Percentiles rank a stretch among this genome's conserved stretches.
Evolutionary conservation across 768 basidiomycete genomes (phyloP).

Genomic region (Kwoniella botswanensis): DNA sequence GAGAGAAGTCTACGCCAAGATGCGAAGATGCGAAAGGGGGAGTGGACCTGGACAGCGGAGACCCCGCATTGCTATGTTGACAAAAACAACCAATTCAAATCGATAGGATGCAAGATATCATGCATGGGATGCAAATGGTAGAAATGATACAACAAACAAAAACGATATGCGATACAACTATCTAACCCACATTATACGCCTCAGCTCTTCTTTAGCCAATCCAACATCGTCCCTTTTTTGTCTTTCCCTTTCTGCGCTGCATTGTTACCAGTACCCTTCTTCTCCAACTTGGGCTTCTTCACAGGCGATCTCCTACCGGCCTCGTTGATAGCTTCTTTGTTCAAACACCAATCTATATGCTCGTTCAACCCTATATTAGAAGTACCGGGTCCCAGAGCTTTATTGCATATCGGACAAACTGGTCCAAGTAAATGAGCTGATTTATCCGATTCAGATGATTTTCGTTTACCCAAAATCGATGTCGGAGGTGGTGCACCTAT

Average conservation of each 20-base stretch:
- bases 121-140: background rate
- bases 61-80: conserved; percentile 4
- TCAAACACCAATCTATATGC: conserved; percentile 90
- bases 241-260: conserved; percentile 27
- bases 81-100: background rate
- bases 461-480: conserved; percentile 20
- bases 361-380: conserved; percentile 80
- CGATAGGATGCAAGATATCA: background rate
- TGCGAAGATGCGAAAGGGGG: no score
- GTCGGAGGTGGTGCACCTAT: conserved; percentile 4
- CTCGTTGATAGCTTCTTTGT: conserved; percentile 73
- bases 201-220: conserved; percentile 27
- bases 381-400: conserved; percentile 62
- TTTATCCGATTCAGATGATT: conserved; percentile 12
- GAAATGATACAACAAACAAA: conserved; percentile 5
- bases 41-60: background rate
- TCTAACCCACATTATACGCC: background rate
- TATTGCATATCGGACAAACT: conserved; percentile 75
- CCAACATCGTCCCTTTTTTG: conserved; percentile 31
- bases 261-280: background rate
- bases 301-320: conserved; percentile 32
- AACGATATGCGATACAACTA: conserved; percentile 1
- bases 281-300: conserved; percentile 17
- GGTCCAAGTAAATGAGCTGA: conserved; percentile 52
- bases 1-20: background rate